Conservation (phyloP, 352 stramenopile genomes). For the Aphanomyces astaci region DNA sequence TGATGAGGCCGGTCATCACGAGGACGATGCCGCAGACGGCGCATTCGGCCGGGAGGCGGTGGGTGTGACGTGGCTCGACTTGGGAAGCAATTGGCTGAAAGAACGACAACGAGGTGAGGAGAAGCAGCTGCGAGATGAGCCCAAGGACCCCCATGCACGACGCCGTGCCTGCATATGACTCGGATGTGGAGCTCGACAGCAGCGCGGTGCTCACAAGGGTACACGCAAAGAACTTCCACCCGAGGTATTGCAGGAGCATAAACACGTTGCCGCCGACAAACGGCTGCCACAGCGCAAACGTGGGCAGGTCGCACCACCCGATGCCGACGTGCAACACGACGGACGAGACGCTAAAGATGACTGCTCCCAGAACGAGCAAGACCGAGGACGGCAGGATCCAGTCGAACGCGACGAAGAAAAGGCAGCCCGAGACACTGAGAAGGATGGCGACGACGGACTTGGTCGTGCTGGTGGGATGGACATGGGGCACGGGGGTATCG, state of each 20-base stretch:
- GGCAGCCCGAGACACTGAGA: conserved; percentile 33
- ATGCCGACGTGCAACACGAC: conserved; percentile 48
- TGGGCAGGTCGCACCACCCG: conserved; percentile 39
- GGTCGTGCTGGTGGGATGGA: conserved; percentile 19
- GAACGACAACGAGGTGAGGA: conserved; percentile 44
- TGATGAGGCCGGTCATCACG: conserved; percentile 4
- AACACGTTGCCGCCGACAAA: conserved; percentile 48
- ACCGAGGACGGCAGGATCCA: conserved; percentile 32
- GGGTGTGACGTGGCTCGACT: not conserved
- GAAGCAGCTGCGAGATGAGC: conserved; percentile 41
- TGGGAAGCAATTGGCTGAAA: conserved; percentile 19
- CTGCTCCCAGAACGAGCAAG: conserved; percentile 31
- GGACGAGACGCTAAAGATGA: conserved; percentile 38
- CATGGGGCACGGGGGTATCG: not conserved
- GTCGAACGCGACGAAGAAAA: conserved; percentile 43
- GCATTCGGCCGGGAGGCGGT: conserved; percentile 28
- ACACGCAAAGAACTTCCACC: conserved; percentile 50
- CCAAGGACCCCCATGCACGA: conserved; percentile 34
- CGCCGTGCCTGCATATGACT: conserved; percentile 5
- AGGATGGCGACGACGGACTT: conserved; percentile 48
- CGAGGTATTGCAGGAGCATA: conserved; percentile 50
- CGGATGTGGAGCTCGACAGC: conserved; percentile 10
- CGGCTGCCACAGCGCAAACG: conserved; percentile 44
- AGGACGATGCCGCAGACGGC: conserved; percentile 19
- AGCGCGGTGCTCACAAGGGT: conserved; percentile 27